Conservation (phyloP, 2,329 filamentous ascomycete genomes). For the Tympanopsis confertula region DNA sequence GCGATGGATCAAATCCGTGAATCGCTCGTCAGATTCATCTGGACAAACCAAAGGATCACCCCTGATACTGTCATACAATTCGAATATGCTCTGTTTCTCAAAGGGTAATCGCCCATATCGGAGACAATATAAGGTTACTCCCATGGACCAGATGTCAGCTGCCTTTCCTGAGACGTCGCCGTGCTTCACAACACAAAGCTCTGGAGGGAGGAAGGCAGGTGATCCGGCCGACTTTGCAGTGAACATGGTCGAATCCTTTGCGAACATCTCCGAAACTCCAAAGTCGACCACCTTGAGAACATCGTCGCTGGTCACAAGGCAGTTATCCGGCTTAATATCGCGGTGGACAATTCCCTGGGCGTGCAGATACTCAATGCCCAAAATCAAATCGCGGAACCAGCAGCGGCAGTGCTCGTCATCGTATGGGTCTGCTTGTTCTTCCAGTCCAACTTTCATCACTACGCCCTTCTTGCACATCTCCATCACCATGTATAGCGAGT, state of each 20-base stretch:
- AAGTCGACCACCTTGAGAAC: slow-evolving; percentile 97
- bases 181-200: slow-evolving; percentile 78
- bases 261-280: slow-evolving; percentile 98
- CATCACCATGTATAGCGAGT: slow-evolving; percentile 95
- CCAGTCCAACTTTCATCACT: slow-evolving; percentile 89
- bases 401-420: slow-evolving; percentile 69
- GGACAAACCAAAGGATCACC: slow-evolving; percentile 53
- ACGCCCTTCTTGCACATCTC: slow-evolving; percentile 99
- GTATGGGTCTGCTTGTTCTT: slow-evolving; percentile 72
- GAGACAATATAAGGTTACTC: slow-evolving; percentile 84
- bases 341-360: slow-evolving; percentile 89
- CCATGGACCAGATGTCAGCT: slow-evolving; percentile 98
- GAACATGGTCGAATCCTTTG: slow-evolving; percentile 75
- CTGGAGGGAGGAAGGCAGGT: slow-evolving; percentile 85
- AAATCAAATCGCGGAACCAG: slow-evolving; percentile 89
- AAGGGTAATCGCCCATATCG: slow-evolving; percentile 84
- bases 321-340: slow-evolving; percentile 96
- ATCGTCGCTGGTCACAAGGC: slow-evolving; percentile 78
- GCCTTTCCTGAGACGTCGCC: slow-evolving; percentile 79
- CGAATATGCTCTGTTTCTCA: slow-evolving; percentile 64
- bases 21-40: slow-evolving; percentile 50
- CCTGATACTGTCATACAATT: slow-evolving; percentile 82
- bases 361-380: slow-evolving; percentile 93
- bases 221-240: slow-evolving; percentile 89
- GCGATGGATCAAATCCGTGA: slow-evolving; percentile 61